phyloP scores from a whole-genome alignment of 805 yeast species.

The Zygoascus ofunaensis region DNA sequence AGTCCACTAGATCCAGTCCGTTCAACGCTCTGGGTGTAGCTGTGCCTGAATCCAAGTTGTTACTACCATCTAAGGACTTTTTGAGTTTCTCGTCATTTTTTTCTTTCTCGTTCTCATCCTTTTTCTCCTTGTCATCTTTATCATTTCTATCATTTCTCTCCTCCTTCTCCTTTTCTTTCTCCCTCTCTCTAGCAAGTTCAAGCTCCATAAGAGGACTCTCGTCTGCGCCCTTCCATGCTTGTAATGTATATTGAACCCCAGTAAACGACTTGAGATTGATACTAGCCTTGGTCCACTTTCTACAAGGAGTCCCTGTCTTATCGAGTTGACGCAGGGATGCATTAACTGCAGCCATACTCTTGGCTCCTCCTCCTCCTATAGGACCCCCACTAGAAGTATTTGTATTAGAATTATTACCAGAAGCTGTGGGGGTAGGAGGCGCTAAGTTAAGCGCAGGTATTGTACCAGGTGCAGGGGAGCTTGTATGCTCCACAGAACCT shows the following conservation, averaged over 20 bases:
- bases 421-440: conserved; percentile 6
- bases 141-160: too few relatives aligned
- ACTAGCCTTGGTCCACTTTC: conserved; percentile 37
- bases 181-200: background rate
- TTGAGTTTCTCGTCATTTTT: too few relatives aligned
- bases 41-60: too few relatives aligned
- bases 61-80: too few relatives aligned
- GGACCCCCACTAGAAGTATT: conserved; percentile 3
- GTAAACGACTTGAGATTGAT: conserved; percentile 37
- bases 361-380: conserved; percentile 19
- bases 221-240: conserved; percentile 33
- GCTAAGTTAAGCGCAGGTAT: conserved; percentile 8
- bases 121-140: too few relatives aligned
- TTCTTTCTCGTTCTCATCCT: too few relatives aligned
- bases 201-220: background rate
- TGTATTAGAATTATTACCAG: conserved; percentile 6
- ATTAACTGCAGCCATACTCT: conserved; percentile 21
- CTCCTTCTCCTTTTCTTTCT: background rate
- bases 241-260: conserved; percentile 32
- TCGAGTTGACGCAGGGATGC: conserved; percentile 33
- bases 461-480: conserved; percentile 2
- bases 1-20: too few relatives aligned
- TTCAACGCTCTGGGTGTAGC: too few relatives aligned
- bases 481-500: background rate
- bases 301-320: conserved; percentile 35